Base-by-base conservation (phyloP, 768 basidiomycete genomes). In the Paxillus rubicundulus region DNA sequence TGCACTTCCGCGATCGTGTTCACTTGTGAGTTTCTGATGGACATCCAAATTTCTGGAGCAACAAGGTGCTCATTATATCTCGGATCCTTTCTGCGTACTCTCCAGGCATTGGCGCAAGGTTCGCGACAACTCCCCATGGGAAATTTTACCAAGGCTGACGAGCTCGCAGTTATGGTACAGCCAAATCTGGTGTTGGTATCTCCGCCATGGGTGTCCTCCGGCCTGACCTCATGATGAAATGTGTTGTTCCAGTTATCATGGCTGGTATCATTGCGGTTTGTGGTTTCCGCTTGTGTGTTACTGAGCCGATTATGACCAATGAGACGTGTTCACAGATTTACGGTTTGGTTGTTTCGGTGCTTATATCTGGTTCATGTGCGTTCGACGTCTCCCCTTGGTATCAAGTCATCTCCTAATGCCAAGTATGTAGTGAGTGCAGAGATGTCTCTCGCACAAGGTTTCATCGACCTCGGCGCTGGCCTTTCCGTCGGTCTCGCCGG, bases 181-280 rank as follows among this genome's bases (percentile, higher is more conserved):
- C 97, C 69, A 99, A 98, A 77, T 97, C 97, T 62, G 97, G 97
- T 66, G 97, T 93, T 60, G 92, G 93, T 64, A 92, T 97, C 61
- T 89, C 93, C 51, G 95, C 97, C 60, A 98, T 97, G 97, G 92
- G 95, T 50, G 92, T 96, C 61, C 85, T 97, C 53, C 86, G 94
- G 57, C 96, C 95, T 47, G 95, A 96, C 79, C 79, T 87, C 64
- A 95, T 98, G 91, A 96, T 98, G 90, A 93, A 87, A 79, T 95
- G 89, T 82, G 87, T 89, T 59, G 85, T 98, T 47, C 95, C 95
- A 42, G 94, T 98, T 70, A 89, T 99, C 74, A 98, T 98, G 96
- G 96, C 96, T 80, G 96, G 96, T 93, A 98, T 98, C 77, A 97
- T 98, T 76, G 96, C 91, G 70, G 96, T 98, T 61, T 60, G 92